These are phyloP conservation scores for Rhodomyrtus psidioides DNA, from an alignment of 441 rosid species.

Conservation along the genomic window DNA sequence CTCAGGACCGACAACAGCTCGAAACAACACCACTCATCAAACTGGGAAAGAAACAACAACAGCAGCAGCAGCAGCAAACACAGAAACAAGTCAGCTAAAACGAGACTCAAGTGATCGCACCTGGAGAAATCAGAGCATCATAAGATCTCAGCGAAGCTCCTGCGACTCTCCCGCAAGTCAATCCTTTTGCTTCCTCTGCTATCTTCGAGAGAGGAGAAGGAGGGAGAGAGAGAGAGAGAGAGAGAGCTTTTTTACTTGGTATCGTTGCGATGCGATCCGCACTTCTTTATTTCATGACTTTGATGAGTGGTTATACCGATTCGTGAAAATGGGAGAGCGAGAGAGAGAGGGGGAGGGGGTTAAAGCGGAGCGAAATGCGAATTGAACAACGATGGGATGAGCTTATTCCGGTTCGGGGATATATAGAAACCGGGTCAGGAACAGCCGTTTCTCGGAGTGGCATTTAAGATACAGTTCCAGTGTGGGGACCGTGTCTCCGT, in stretches of 20 bases:
- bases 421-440: not conserved
- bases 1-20: not conserved
- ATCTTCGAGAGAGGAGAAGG: not conserved
- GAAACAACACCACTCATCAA: not conserved
- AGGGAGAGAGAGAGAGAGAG: not conserved
- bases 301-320: not conserved
- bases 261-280: not conserved
- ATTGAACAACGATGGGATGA: not conserved
- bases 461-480: not conserved
- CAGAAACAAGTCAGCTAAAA: not conserved
- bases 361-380: not conserved
- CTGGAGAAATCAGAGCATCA: not conserved
- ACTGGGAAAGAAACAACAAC: not conserved
- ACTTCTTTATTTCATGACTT: not conserved
- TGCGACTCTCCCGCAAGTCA: not conserved
- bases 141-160: not conserved
- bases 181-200: not conserved
- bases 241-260: not conserved
- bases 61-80: not conserved
- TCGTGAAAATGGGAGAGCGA: not conserved
- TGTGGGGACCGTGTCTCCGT: not conserved
- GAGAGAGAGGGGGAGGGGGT: not conserved
- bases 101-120: not conserved
- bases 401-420: not conserved
- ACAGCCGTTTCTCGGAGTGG: not conserved